Conservation (phyloP, 805 yeast genomes). For the Candida vaughaniae region DNA sequence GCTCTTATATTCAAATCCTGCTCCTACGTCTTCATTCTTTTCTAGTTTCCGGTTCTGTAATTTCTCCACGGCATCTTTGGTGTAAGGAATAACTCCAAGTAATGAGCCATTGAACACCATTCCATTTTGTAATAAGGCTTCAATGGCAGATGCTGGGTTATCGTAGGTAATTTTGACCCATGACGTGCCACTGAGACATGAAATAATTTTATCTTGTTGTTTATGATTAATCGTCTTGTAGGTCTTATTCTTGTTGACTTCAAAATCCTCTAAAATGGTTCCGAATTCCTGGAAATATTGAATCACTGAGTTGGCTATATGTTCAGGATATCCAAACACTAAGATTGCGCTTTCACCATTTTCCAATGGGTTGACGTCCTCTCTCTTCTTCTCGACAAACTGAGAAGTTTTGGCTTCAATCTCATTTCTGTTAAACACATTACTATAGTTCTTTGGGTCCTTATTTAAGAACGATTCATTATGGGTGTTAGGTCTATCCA, state of each 20-base stretch:
- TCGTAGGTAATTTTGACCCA: conserved; percentile 92
- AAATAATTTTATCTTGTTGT: conserved; percentile 32
- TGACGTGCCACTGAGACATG: conserved; percentile 79
- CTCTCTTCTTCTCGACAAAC: conserved; percentile 4
- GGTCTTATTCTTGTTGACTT: conserved; percentile 23
- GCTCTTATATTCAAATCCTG: conserved; percentile 18
- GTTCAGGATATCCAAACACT: conserved; percentile 87
- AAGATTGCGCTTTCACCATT: conserved; percentile 63
- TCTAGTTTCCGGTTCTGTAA: conserved; percentile 46
- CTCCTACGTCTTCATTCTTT: conserved; percentile 50
- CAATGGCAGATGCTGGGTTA: conserved; percentile 67
- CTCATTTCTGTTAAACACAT: conserved; percentile 41
- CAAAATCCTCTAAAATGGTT: conserved; percentile 71
- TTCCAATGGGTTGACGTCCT: conserved; percentile 21
- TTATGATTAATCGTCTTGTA: conserved; percentile 9
- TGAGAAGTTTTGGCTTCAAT: conserved; percentile 5
- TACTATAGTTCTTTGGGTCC: conserved; percentile 46
- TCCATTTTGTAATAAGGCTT: conserved; percentile 87
- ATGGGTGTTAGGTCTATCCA: conserved; percentile 32
- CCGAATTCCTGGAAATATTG: conserved; percentile 81
- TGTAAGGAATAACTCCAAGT: conserved; percentile 71
- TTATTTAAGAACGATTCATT: conserved; percentile 42
- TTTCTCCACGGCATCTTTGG: conserved; percentile 59
- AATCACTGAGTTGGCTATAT: conserved; percentile 62
- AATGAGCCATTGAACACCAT: conserved; percentile 60